phyloP scores from a whole-genome alignment of 306 rosid species.

The Prunus mira region DNA sequence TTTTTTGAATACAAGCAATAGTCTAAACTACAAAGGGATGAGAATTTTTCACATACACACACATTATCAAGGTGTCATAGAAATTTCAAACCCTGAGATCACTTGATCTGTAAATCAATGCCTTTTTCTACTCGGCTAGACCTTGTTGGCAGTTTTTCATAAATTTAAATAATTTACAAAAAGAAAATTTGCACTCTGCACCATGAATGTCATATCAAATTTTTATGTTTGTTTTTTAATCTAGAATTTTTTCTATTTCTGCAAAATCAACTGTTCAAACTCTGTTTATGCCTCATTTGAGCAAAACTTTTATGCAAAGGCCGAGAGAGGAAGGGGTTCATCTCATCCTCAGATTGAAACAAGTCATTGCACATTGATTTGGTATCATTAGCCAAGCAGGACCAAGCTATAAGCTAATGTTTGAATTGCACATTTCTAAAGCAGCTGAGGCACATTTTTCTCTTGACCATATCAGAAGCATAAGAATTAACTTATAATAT shows the following conservation, averaged over 20 bases:
- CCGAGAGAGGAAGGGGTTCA: no score
- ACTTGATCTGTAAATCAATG: fast-evolving
- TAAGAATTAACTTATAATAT: neutral
- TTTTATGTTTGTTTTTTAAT: no score
- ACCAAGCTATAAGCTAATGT: neutral
- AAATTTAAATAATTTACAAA: no score
- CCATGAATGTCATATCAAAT: no score
- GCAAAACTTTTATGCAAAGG: no score
- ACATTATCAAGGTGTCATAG: no score
- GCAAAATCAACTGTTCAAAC: neutral
- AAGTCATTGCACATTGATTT: neutral
- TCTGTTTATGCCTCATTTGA: no score
- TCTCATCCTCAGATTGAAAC: neutral
- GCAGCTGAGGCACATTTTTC: constrained; percentile 2
- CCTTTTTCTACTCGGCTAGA: fast-evolving
- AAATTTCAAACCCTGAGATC: no score
- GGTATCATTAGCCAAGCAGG: neutral
- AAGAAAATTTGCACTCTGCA: no score
- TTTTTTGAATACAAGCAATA: no score
- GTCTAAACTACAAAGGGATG: fast-evolving
- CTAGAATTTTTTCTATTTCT: neutral
- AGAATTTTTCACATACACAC: no score
- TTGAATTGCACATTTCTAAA: constrained; percentile 1
- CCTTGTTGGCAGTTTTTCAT: no score
- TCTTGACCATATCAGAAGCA: constrained; percentile 5